Evolutionary conservation across 441 rosid species (phyloP).

Genomic region (Pelargonium australe): DNA sequence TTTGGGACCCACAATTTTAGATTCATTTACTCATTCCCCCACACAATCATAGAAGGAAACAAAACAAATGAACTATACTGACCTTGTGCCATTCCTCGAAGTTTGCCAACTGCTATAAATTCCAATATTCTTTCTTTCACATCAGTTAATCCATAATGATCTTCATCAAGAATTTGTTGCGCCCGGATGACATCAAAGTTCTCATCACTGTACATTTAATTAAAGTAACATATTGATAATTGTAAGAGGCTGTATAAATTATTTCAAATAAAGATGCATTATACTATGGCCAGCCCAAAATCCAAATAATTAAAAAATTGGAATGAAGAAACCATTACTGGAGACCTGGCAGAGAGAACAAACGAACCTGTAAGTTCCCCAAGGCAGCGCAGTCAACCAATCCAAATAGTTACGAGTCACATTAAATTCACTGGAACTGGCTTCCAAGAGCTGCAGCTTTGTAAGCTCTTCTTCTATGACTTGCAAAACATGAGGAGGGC

Average conservation of each 20-base stretch:
- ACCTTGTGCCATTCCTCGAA: slow-evolving; percentile 98
- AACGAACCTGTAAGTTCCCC: slow-evolving; percentile 82
- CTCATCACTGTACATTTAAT: slow-evolving; percentile 58
- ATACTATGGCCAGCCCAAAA: neutral
- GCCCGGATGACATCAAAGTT: slow-evolving; percentile 80
- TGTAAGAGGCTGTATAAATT: neutral
- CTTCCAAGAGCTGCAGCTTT: slow-evolving; percentile 78
- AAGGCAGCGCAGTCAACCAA: slow-evolving; percentile 93
- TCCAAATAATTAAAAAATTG: neutral
- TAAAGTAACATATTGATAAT: neutral
- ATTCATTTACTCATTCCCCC: neutral
- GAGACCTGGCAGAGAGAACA: slow-evolving; percentile 18
- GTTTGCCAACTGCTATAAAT: slow-evolving; percentile 97
- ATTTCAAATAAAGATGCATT: neutral
- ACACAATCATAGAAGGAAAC: neutral
- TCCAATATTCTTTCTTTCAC: slow-evolving; percentile 96
- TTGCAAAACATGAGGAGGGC: slow-evolving; percentile 76
- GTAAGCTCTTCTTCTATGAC: slow-evolving; percentile 88
- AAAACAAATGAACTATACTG: slow-evolving; percentile 16
- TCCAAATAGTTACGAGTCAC: slow-evolving; percentile 87
- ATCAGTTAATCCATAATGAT: slow-evolving; percentile 83
- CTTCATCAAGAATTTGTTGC: slow-evolving; percentile 80
- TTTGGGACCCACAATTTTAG: neutral
- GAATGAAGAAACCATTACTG: neutral
- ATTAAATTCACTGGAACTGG: slow-evolving; percentile 99